Conservation (phyloP, 352 stramenopile genomes). For the Globisporangium parvum region DNA sequence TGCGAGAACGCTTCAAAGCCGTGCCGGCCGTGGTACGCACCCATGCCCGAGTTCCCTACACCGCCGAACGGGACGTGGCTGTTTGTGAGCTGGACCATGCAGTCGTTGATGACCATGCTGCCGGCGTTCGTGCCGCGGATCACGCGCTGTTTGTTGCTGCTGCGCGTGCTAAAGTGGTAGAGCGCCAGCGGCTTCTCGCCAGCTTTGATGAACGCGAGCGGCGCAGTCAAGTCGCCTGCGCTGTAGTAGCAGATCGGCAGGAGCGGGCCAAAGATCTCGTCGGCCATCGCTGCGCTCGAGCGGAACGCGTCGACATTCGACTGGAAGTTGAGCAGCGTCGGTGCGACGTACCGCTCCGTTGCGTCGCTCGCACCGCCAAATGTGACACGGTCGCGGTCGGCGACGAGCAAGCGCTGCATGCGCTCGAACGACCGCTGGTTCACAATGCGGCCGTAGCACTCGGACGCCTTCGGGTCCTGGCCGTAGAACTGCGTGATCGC, state of each 20-base stretch:
- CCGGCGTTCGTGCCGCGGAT: slow-evolving; percentile 48
- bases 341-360: slow-evolving; percentile 72
- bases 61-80: slow-evolving; percentile 75
- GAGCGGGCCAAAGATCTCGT: slow-evolving; percentile 96
- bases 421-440: slow-evolving; percentile 12
- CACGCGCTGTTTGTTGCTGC: slow-evolving; percentile 32
- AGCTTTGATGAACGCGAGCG: slow-evolving; percentile 31
- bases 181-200: slow-evolving; percentile 78
- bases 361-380: slow-evolving; percentile 56
- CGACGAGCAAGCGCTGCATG: slow-evolving; percentile 38
- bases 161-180: slow-evolving; percentile 73
- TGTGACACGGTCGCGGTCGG: slow-evolving; percentile 46
- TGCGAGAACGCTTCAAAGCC: slow-evolving; percentile 78
- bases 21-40: slow-evolving; percentile 74
- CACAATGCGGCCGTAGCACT: slow-evolving; percentile 39
- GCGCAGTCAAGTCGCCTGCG: slow-evolving; percentile 19
- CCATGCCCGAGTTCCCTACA: slow-evolving; percentile 74
- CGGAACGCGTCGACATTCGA: slow-evolving; percentile 41
- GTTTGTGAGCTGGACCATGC: slow-evolving; percentile 67
- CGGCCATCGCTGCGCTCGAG: slow-evolving; percentile 65
- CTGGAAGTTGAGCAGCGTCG: slow-evolving; percentile 89
- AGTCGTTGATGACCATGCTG: slow-evolving; percentile 76
- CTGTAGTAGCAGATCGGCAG: slow-evolving; percentile 89
- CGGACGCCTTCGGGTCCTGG: slow-evolving; percentile 37
- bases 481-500: slow-evolving; percentile 51